phyloP scores from a whole-genome alignment of 495 filamentous ascomycete genomes.

The Penicillium ochrochloron region DNA sequence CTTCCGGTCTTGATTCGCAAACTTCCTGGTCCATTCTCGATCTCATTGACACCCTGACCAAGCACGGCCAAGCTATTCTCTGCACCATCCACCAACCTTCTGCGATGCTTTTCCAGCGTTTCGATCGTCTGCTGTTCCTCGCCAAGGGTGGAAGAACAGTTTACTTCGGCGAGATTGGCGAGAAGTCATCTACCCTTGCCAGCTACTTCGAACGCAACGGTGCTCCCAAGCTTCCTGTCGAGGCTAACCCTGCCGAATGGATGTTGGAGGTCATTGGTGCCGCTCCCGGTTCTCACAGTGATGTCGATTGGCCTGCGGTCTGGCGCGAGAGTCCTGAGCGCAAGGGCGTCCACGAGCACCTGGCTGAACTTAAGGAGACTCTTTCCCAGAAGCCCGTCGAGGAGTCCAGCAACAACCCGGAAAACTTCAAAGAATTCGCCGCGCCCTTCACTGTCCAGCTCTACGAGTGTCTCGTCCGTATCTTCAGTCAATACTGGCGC shows the following conservation, averaged over 20 bases:
- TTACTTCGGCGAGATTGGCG: slow-evolving; percentile 89
- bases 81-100: slow-evolving; percentile 97
- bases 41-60: slow-evolving; percentile 83
- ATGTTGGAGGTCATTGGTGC: slow-evolving; percentile 95
- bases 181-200: slow-evolving; percentile 72
- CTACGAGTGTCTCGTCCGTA: slow-evolving; percentile 53
- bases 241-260: slow-evolving; percentile 92
- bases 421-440: slow-evolving; percentile 54
- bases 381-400: slow-evolving; percentile 51
- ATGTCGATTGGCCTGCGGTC: slow-evolving; percentile 80
- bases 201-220: slow-evolving; percentile 84
- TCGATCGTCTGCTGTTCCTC: slow-evolving; percentile 87
- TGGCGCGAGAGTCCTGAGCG: slow-evolving; percentile 83
- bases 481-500: slow-evolving; percentile 64
- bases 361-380: slow-evolving; percentile 68
- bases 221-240: slow-evolving; percentile 66
- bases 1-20: slow-evolving; percentile 85
- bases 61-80: slow-evolving; percentile 87
- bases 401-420: slow-evolving; percentile 36
- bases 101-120: slow-evolving; percentile 92
- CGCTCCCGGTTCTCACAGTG: slow-evolving; percentile 76
- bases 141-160: slow-evolving; percentile 81
- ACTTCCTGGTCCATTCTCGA: slow-evolving; percentile 90
- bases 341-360: slow-evolving; percentile 65
- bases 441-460: slow-evolving; percentile 60